These are phyloP conservation scores for Chondrostereum purpureum DNA, from an alignment of 1,284 basidiomycete species.

Conservation along the genomic window DNA sequence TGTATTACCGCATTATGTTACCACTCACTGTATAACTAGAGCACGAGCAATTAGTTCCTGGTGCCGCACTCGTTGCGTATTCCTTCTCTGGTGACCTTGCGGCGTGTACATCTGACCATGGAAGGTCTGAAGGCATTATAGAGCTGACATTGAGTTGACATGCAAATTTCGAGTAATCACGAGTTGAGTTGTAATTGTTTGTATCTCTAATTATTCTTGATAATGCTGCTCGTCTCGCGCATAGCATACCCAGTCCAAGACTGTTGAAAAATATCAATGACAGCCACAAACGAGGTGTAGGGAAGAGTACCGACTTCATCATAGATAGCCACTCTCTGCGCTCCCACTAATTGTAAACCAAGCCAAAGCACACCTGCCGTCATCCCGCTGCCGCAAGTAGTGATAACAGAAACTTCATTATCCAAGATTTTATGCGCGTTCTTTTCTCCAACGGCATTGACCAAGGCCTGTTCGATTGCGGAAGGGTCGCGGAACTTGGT, in stretches of 20 bases:
- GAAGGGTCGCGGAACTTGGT: slow-evolving; percentile 54
- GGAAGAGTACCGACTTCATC: slow-evolving; percentile 62
- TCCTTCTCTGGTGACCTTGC: background rate
- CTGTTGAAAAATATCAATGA: slow-evolving; percentile 30
- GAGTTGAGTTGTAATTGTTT: too few species aligned
- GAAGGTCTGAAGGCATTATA: background rate
- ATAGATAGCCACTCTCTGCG: slow-evolving; percentile 61
- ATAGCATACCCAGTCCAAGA: slow-evolving; percentile 82
- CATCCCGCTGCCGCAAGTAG: slow-evolving; percentile 93
- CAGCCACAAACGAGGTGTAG: slow-evolving; percentile 8
- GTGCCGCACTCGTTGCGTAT: background rate
- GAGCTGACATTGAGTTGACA: too few species aligned
- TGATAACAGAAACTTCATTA: slow-evolving; percentile 55
- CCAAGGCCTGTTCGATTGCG: slow-evolving; percentile 57
- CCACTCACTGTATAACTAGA: background rate
- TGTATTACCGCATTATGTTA: background rate
- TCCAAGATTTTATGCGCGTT: slow-evolving; percentile 48
- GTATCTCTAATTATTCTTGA: too few species aligned
- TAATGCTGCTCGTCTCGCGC: slow-evolving; percentile 56
- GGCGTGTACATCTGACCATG: background rate
- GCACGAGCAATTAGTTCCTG: background rate
- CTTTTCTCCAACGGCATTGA: slow-evolving; percentile 51
- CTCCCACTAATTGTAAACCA: slow-evolving; percentile 66
- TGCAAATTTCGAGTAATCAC: too few species aligned
- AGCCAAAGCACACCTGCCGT: slow-evolving; percentile 92